Base-by-base conservation (phyloP, 805 yeast genomes). In the Pichia exigua region DNA sequence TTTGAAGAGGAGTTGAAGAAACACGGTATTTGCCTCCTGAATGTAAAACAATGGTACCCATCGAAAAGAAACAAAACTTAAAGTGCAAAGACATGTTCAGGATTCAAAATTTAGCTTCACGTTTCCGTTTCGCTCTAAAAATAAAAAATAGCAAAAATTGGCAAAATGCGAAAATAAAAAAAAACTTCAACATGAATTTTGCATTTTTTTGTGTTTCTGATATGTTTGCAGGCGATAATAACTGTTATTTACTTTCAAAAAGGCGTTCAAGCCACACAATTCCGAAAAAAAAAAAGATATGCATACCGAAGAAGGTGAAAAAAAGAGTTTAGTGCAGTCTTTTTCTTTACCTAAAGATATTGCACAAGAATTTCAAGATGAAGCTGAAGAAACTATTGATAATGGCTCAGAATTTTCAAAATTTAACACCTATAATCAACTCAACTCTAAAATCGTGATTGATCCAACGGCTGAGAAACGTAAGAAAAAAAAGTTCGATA, bases 291-390 rank as follows among this genome's bases (percentile, higher is more conserved):
- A 7, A 4, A 11, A 20, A 35, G 17, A 8, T 20, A 35, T 35
- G 39, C 20, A 20, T 8, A 7, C 39, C 8, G 20, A n/a, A 35
- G 20, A 17, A 17, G 30, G 9, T 20, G 17, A n/a, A 44, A 35
- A 28, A 43, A 47, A n/a, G 42, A 45, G 11, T 38, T 39, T 38
- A 44, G 45, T 27, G 32, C 27, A 17, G 41, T 26, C 57, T 4
- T 63, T 49, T 32, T 54, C 65, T 8, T 57, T 63, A 49, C 65
- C 66, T 13, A 53, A 58, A 17, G 54, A 58, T 39, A 51, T 61
- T 39, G 57, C 53, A 41, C 42, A 54, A 13, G 64, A 61, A 35
- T 48, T 63, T 17, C 13, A 22, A 20, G 40, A 44, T 15, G 40
- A 44, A 20, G 39, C 46, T 7, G 46, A 44, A 30, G 40, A 18